phyloP scores from a whole-genome alignment of 164 flowering plant species.

The Sedum album region DNA sequence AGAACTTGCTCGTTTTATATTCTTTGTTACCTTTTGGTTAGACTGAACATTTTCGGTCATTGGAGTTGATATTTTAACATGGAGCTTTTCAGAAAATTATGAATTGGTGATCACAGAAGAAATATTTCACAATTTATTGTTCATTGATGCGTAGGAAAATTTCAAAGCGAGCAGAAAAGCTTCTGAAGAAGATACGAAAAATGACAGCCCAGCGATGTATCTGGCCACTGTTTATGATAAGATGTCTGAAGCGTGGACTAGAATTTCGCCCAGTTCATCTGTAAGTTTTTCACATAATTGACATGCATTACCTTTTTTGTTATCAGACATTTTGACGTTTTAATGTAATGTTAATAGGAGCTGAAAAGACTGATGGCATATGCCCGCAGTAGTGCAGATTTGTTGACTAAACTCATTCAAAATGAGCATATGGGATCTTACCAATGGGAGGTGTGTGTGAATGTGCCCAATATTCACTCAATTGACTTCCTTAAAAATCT shows the following conservation, averaged over 20 bases:
- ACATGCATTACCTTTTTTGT: not conserved
- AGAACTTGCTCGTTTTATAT: not conserved
- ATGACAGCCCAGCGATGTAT: constrained; percentile 55
- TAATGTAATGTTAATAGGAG: constrained; percentile 35
- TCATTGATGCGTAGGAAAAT: constrained; percentile 39
- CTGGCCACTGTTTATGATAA: constrained; percentile 85
- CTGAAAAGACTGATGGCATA: constrained; percentile 70
- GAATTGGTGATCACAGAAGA: not conserved
- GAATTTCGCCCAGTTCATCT: constrained; percentile 45
- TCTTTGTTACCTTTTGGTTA: not conserved
- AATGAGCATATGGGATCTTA: constrained; percentile 41
- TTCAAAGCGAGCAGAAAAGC: constrained; percentile 51
- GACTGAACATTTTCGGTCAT: not conserved
- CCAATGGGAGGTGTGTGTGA: constrained; percentile 73
- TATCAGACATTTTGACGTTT: not conserved
- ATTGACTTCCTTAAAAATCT: not conserved
- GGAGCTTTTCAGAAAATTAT: not conserved
- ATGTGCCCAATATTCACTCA: not conserved
- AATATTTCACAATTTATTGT: not conserved
- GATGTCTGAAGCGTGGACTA: constrained; percentile 90
- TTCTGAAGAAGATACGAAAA: constrained; percentile 28
- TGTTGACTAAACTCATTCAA: constrained; percentile 51
- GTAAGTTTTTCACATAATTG: constrained; percentile 34
- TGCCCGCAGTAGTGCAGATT: constrained; percentile 72
- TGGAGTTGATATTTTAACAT: not conserved